A percentile compares a stretch with the other conserved stretches of the same genome.
Evolutionary conservation across 1,284 basidiomycete species (phyloP).

Genomic region (Cutaneotrichosporon sp.): DNA sequence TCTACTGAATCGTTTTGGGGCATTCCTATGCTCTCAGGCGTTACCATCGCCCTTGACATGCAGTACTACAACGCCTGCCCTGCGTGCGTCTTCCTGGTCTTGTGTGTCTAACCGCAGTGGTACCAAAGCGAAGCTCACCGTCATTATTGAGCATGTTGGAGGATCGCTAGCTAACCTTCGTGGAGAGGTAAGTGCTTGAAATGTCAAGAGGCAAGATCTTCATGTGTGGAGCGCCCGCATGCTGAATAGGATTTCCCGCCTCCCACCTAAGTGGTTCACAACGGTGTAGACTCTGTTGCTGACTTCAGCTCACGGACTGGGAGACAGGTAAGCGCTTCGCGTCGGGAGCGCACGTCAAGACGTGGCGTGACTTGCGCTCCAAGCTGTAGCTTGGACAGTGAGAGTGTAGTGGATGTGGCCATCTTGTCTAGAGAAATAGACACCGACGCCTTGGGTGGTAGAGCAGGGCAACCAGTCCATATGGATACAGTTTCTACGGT

Average conservation of each 20-base stretch:
- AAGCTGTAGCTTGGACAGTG: no score
- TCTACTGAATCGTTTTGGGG: constrained; percentile 39
- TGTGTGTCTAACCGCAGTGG: constrained; percentile 4
- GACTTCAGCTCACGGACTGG: constrained; percentile 6
- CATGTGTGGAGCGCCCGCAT: no score
- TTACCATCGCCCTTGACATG: constrained; percentile 30
- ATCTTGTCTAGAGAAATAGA: no score
- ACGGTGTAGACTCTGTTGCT: no score
- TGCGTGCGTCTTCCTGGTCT: neutral
- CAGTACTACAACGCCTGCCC: constrained; percentile 29
- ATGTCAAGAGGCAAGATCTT: no score
- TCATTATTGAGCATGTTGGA: constrained; percentile 11
- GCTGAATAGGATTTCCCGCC: no score
- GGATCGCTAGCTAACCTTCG: constrained; percentile 12
- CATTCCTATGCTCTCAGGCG: constrained; percentile 33
- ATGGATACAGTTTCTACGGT: no score
- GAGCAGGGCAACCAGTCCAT: no score
- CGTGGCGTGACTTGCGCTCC: constrained; percentile 14
- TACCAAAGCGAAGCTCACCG: constrained; percentile 7
- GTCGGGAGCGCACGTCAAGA: constrained; percentile 29
- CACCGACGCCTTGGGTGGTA: no score
- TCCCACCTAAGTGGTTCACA: no score
- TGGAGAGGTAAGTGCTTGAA: constrained; percentile 14
- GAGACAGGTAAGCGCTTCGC: constrained; percentile 23
- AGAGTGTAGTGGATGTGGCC: no score